Evolutionary conservation across 176 grass and related monocot genomes (phyloP).

Genomic region (Puccinellia tenuiflora): DNA sequence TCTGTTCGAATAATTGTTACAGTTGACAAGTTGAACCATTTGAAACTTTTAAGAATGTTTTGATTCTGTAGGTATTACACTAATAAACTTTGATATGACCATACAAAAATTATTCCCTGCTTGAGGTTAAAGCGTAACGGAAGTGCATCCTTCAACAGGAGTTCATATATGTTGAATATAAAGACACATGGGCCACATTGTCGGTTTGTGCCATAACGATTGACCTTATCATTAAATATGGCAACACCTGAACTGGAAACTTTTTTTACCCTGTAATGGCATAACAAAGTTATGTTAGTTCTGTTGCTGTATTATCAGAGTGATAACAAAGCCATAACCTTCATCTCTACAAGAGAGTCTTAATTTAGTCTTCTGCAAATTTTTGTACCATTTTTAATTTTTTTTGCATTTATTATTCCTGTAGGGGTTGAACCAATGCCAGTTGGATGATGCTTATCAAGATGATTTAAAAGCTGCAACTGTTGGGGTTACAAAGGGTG

Average conservation of each 20-base stretch:
- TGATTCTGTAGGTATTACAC: neutral
- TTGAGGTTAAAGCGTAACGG: neutral
- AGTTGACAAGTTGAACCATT: neutral
- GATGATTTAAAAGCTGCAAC: neutral
- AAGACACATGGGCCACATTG: neutral
- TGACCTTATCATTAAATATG: neutral
- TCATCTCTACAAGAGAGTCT: neutral
- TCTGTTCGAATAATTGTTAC: neutral
- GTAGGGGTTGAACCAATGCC: neutral
- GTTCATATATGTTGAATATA: neutral
- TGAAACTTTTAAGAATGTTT: neutral
- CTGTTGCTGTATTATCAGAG: neutral
- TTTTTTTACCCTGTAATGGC: neutral
- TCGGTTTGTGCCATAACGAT: neutral
- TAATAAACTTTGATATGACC: neutral
- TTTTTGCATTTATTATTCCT: neutral
- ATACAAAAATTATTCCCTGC: neutral
- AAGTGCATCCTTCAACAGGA: neutral
- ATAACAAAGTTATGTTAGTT: neutral
- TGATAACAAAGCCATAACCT: neutral
- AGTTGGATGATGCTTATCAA: neutral
- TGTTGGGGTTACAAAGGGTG: neutral
- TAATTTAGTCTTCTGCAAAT: neutral
- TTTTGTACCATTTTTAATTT: neutral
- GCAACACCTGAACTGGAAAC: neutral